These are phyloP conservation scores for Wickerhamomyces chambardii DNA, from an alignment of 805 yeast genomes.

Conservation along the genomic window DNA sequence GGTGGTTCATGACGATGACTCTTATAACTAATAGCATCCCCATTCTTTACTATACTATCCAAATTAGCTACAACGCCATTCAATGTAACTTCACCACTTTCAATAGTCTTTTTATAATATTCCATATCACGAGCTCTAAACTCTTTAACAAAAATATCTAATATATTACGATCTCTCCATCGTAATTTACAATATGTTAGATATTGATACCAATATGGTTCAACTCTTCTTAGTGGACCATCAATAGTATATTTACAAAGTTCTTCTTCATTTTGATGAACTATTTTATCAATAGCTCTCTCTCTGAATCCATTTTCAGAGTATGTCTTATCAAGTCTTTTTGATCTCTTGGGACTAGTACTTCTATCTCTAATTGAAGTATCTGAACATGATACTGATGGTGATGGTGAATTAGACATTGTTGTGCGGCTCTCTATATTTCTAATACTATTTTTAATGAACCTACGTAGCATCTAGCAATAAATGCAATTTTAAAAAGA, in stretches of 20 bases:
- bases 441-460: too few species aligned
- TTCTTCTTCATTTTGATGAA: constrained; percentile 25
- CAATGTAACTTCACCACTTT: constrained; percentile 64
- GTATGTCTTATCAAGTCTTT: neutral
- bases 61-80: constrained; percentile 55
- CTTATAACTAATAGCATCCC: constrained; percentile 70
- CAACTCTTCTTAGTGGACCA: constrained; percentile 59
- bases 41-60: constrained; percentile 65
- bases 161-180: constrained; percentile 78
- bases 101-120: constrained; percentile 49
- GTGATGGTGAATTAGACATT: too few species aligned
- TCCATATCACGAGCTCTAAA: constrained; percentile 70
- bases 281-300: neutral
- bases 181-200: constrained; percentile 85
- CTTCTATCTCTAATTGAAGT: too few species aligned
- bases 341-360: too few species aligned
- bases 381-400: too few species aligned
- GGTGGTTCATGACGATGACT: constrained; percentile 83
- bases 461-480: too few species aligned
- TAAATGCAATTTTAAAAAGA: too few species aligned
- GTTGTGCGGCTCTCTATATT: too few species aligned
- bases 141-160: constrained; percentile 78
- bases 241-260: constrained; percentile 48
- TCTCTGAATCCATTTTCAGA: neutral
- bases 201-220: constrained; percentile 85